Evolutionary conservation across 2,329 filamentous ascomycete species (phyloP), one percentile per base, ranked within the genome.

Genomic region (Venturia carpophila): DNA sequence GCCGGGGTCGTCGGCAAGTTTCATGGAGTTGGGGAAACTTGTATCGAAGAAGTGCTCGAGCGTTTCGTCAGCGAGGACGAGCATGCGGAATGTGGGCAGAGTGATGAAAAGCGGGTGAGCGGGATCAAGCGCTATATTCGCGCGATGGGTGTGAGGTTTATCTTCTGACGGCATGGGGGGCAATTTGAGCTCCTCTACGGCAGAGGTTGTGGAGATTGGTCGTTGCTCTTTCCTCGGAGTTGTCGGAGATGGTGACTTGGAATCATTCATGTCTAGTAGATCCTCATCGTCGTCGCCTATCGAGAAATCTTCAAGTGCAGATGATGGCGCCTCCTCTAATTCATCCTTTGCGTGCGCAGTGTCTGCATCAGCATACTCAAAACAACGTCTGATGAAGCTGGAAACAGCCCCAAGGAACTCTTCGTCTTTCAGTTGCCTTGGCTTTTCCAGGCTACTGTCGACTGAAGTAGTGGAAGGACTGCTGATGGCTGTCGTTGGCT

Each of bases 21-120:
- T 91, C 83, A 99, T 95, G 1, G 92, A 96, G 63, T 90, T 87
- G 0, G 93, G 91, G 78, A 97, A 97, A 49, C 92, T 95, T 0
- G 91, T 90, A 77, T 99, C 94, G 74, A 99, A 99, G 78, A 99
- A 99, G 70, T 95, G 90, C 72, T 99, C 93, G 6, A 99, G 84
- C 0, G 95, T 83, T 75, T 99, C 94, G 72, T 99, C 94, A 55
- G 94, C 94, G 9, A 99, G 85, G 11, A 99, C 90, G 3, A 99
- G 92, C 94, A 99, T 99, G 69, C 94, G 89, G 83, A 99, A 99
- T 0, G 94, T 99, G 0, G 94, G 94, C 1, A 99, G 83, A 0
- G 94, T 97, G 72, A 99, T 97, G 74, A 97, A 90, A 0, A 99
- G 83, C 7, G 94, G 94, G 68, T 96, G 93, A 34, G 91, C 88